Evolutionary conservation across 2,329 filamentous ascomycete species (phyloP), one percentile per base, ranked within the genome.

Genomic region (Thermothelomyces thermophilus): DNA sequence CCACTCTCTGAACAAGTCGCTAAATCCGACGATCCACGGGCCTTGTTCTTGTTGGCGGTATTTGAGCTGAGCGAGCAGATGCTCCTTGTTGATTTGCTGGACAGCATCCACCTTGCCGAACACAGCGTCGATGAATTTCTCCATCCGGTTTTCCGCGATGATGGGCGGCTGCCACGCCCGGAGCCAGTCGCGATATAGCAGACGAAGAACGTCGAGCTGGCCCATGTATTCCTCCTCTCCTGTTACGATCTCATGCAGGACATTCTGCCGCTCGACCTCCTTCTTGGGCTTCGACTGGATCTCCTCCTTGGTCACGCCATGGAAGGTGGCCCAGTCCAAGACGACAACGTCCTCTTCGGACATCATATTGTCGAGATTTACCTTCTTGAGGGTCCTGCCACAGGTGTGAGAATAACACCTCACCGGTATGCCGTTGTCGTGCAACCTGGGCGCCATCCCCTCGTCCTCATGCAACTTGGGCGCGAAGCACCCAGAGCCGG

Each of bases 1-100:
- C 93, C 93, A 98, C 70, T 98, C 93, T 51, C 93, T 78, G 73
- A 98, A 97, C 43, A 98, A 88, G 63, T 97, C 93, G 64, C 90
- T 96, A 69, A 96, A 96, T 3, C 93, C 93, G 11, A 80, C 76
- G 51, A 98, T 84, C 83, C 90, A 98, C 0, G 93, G 93, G 0
- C 93, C 93, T 70, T 98, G 91, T 64, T 97, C 93, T 62, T 93
- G 87, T 66, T 98, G 93, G 22, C 93, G 83, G 65, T 97, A 98
- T 64, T 97, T 97, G 60, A 98, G 79, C 66, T 96, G 91, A 2
- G 91, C 86, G 20, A 98, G 72, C 17, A 98, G 77, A 65, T 93
- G 85, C 55, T 96, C 90, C 66, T 94, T 93, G 67, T 97, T 97
- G 60, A 90, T 89, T 58, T 85, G 82, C 63, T 91, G 87, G 31